phyloP scores from a whole-genome alignment of 2,329 filamentous ascomycete species.

The Colletotrichum godetiae region DNA sequence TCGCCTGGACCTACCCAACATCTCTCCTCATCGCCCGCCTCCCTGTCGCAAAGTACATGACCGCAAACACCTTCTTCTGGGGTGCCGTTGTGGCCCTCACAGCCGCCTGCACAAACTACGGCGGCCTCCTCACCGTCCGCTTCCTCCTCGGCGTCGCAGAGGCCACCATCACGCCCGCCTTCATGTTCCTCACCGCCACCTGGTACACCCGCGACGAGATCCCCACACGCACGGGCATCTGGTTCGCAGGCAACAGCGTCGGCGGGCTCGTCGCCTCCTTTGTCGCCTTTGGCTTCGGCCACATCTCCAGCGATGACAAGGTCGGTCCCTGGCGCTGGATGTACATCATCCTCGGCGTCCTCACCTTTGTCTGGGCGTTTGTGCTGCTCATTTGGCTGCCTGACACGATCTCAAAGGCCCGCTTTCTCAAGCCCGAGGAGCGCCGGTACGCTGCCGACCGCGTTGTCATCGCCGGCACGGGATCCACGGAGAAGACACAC shows the following conservation, averaged over 20 bases:
- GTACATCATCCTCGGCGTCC: constrained; percentile 65
- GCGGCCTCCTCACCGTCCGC: constrained; percentile 60
- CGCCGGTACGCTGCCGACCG: constrained; percentile 58
- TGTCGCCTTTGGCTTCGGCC: constrained; percentile 67
- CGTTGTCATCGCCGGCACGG: constrained; percentile 62
- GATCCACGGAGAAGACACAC: constrained; percentile 57
- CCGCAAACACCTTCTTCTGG: constrained; percentile 62
- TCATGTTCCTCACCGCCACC: constrained; percentile 66
- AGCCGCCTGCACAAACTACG: constrained; percentile 59
- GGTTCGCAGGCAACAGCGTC: constrained; percentile 64
- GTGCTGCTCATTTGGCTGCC: constrained; percentile 61
- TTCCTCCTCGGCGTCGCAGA: constrained; percentile 67
- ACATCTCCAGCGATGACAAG: constrained; percentile 55
- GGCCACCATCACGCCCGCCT: constrained; percentile 64
- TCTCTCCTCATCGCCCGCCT: constrained; percentile 59
- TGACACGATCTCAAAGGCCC: constrained; percentile 64
- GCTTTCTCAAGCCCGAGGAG: constrained; percentile 67
- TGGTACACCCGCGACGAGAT: constrained; percentile 70
- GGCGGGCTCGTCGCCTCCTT: constrained; percentile 61
- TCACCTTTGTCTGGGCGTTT: constrained; percentile 63
- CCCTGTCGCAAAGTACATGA: constrained; percentile 59
- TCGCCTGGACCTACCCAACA: constrained; percentile 62
- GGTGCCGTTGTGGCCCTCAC: constrained; percentile 58
- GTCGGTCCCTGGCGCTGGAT: constrained; percentile 67
- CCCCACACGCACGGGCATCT: constrained; percentile 64